Conservation (phyloP, 352 stramenopile genomes). For the Plasmopara halstedii region DNA sequence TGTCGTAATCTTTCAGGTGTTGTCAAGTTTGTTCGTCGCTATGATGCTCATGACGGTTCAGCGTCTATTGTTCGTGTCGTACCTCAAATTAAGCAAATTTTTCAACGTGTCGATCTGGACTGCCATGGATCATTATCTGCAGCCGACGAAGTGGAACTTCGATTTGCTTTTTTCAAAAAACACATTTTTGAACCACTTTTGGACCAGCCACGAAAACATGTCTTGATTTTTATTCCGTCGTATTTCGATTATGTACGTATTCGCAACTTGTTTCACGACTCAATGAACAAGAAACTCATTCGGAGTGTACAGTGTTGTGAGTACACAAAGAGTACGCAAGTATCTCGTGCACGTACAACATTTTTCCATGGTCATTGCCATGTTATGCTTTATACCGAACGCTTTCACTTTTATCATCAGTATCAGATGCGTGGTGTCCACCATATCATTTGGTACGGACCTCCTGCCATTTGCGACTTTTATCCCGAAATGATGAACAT, state of each 20-base stretch:
- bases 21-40: slow-evolving; percentile 49
- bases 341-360: slow-evolving; percentile 55
- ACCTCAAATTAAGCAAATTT: slow-evolving; percentile 69
- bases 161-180: slow-evolving; percentile 73
- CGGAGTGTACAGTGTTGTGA: slow-evolving; percentile 62
- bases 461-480: slow-evolving; percentile 57
- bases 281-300: slow-evolving; percentile 69
- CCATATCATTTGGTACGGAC: slow-evolving; percentile 73
- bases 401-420: slow-evolving; percentile 84
- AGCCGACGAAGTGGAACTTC: slow-evolving; percentile 44
- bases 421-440: slow-evolving; percentile 71
- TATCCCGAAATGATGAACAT: slow-evolving; percentile 80
- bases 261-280: slow-evolving; percentile 74
- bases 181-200: slow-evolving; percentile 71
- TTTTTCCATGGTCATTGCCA: slow-evolving; percentile 76
- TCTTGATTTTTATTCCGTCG: slow-evolving; percentile 75
- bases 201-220: slow-evolving; percentile 56
- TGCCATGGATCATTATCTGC: slow-evolving; percentile 19
- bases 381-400: slow-evolving; percentile 76
- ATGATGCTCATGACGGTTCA: slow-evolving; percentile 37
- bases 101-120: slow-evolving; percentile 62
- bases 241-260: slow-evolving; percentile 85
- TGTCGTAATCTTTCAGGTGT: slow-evolving; percentile 50
- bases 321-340: slow-evolving; percentile 59
- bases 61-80: slow-evolving; percentile 59